These are phyloP conservation scores for Henckelia pumila DNA, from an alignment of 257 asterid species.

Conservation along the genomic window DNA sequence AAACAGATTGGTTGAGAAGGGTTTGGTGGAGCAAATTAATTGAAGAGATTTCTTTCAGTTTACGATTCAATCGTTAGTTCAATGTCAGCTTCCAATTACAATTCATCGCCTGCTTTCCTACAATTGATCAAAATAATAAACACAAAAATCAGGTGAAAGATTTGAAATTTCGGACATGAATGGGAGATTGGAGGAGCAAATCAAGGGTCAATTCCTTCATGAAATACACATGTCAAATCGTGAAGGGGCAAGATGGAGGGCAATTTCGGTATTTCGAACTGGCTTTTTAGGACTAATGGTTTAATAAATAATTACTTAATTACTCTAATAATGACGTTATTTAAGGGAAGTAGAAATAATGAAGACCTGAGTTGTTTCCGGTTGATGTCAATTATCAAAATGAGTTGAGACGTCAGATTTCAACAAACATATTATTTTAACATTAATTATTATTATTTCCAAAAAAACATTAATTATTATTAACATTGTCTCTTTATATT, in stretches of 20 bases:
- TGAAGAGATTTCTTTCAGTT: constrained; percentile 46
- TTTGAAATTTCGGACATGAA: constrained; percentile 27
- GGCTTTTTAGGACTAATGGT: constrained; percentile 1
- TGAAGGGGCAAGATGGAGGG: constrained; percentile 20
- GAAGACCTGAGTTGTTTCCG: constrained; percentile 23
- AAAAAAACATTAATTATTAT: too few relatives aligned
- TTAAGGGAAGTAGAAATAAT: constrained; percentile 8
- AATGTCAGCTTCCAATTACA: constrained; percentile 38
- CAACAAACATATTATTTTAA: too few relatives aligned
- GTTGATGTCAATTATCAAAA: constrained; percentile 29
- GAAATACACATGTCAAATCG: constrained; percentile 17
- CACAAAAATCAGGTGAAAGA: constrained; percentile 21
- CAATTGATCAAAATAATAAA: constrained; percentile 9
- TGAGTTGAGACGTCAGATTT: constrained; percentile 31
- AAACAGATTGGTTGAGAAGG: constrained; percentile 1
- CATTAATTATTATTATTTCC: too few relatives aligned
- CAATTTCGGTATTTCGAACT: constrained; percentile 9
- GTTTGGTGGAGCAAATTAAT: constrained; percentile 29
- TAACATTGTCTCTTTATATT: too few relatives aligned
- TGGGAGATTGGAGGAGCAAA: constrained; percentile 25
- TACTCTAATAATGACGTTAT: constrained; percentile 10
- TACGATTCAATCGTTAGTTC: constrained; percentile 52
- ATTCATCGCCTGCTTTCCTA: constrained; percentile 24
- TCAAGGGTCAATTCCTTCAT: constrained; percentile 28
- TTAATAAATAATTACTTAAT: not conserved